Evolutionary conservation across 2,329 filamentous ascomycete genomes (phyloP).

Genomic region (Biscogniauxia marginata): DNA sequence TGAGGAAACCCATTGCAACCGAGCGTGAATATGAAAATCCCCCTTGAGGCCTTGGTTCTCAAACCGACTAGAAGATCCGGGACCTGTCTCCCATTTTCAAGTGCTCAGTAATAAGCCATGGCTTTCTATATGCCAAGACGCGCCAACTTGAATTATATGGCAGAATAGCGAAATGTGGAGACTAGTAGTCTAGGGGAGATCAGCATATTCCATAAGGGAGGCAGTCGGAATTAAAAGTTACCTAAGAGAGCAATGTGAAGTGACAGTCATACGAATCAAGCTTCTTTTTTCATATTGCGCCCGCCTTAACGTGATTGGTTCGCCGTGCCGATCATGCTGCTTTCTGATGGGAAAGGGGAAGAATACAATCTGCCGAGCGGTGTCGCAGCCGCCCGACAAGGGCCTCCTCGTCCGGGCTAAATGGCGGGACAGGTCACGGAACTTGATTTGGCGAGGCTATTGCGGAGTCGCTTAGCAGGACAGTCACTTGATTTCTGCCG

Average conservation of each 20-base stretch:
- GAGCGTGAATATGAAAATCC: conserved; percentile 2
- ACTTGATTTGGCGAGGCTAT: conserved; percentile 12
- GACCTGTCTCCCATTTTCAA: conserved; percentile 7
- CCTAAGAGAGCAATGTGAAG: conserved; percentile 16
- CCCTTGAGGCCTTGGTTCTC: conserved; percentile 2
- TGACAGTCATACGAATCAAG: conserved; percentile 6
- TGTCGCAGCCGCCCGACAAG: conserved; percentile 7
- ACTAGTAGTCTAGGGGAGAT: conserved; percentile 12
- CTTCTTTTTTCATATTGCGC: conserved; percentile 14
- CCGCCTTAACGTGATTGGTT: conserved; percentile 7
- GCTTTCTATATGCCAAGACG: conserved; percentile 16
- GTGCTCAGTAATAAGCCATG: not conserved
- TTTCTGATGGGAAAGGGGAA: conserved; percentile 23
- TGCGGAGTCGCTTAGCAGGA: conserved; percentile 20
- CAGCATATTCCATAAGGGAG: not conserved
- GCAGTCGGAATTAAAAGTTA: conserved; percentile 10
- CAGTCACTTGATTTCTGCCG: conserved; percentile 25
- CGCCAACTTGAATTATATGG: conserved; percentile 10
- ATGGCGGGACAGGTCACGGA: conserved; percentile 5
- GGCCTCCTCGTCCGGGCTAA: conserved; percentile 14
- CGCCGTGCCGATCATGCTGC: conserved; percentile 15
- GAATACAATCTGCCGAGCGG: conserved; percentile 18
- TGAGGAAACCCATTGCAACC: conserved; percentile 23
- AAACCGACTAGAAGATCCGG: conserved; percentile 5
- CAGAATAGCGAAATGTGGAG: conserved; percentile 21